phyloP scores from a whole-genome alignment of 768 basidiomycete genomes.

The Kwoniella botswanensis region DNA sequence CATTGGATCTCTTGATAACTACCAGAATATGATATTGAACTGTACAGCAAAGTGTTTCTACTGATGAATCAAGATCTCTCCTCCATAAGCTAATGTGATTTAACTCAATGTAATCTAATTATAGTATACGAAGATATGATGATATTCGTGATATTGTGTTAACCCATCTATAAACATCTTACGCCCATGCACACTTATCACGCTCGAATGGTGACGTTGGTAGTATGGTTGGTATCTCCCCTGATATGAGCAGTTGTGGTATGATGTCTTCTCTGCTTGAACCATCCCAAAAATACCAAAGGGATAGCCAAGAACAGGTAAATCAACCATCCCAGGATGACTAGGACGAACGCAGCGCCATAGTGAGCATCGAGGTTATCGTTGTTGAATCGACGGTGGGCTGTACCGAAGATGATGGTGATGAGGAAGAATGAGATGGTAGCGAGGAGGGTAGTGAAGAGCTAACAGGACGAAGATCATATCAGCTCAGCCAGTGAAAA shows the following conservation, averaged over 20 bases:
- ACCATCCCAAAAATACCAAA: slow-evolving; percentile 46
- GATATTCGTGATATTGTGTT: neutral
- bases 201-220: slow-evolving; percentile 13
- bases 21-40: too few species aligned
- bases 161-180: neutral
- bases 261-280: slow-evolving; percentile 36
- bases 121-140: neutral
- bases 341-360: slow-evolving; percentile 49
- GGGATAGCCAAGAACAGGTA: slow-evolving; percentile 38
- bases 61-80: too few species aligned
- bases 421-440: slow-evolving; percentile 51
- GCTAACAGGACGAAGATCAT: neutral
- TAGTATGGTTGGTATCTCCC: slow-evolving; percentile 8
- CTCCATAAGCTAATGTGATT: too few species aligned
- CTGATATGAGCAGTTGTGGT: slow-evolving; percentile 18
- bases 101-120: neutral
- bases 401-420: slow-evolving; percentile 43
- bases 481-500: neutral
- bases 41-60: too few species aligned
- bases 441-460: slow-evolving; percentile 42
- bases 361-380: slow-evolving; percentile 38
- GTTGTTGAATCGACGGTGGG: slow-evolving; percentile 39
- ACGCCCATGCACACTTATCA: neutral
- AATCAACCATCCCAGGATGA: slow-evolving; percentile 48
- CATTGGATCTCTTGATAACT: neutral